Base-by-base conservation (phyloP, 805 yeast genomes). In the Schwanniomyces polymorphus region DNA sequence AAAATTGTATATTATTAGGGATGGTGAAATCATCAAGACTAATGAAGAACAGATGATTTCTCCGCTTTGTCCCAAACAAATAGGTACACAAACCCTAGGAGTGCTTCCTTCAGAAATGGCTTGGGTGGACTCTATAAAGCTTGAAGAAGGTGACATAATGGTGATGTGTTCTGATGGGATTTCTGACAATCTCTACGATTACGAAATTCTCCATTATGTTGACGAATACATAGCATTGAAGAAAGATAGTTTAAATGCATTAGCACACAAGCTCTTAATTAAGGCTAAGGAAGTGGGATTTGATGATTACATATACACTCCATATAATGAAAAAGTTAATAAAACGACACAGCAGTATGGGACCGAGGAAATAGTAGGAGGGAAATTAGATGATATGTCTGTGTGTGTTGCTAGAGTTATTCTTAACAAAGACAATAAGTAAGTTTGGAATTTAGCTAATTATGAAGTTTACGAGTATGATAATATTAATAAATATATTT, bases 371-470 rank as follows among this genome's bases (percentile, higher is more conserved):
- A 74, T 75, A 44, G 61, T 72, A 26, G 84, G 84, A 2, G 84
- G 84, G 0, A 79, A 79, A 48, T 59, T 79, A 44, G 84, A 79
- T 56, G 84, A 79, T 53, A 79, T 78, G 67, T 73, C 81, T 0
- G 62, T 79, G 8, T 75, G 80, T 47, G 61, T 79, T 7, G 81
- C 81, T 10, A 67, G 68, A 46, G 81, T 79, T 12, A 55, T 52
- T 2, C 45, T 46, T 7, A 53, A 55, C 38, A 48, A 46, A 47
- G 17, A 33, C 17, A 23, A 31, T 43, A 46, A 12, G 44, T 26
- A 44, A 21, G 28, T 29, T 26, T 39, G 39, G 26, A 34, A 18
- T 12, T 37, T 21, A 37, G 25, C 14, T 21, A 21, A 6, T 37
- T 34, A 34, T 31, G 17, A 33, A 9, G 27, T 27, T 16, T 27